These are phyloP conservation scores for Thelonectria olida DNA, from an alignment of 2,329 filamentous ascomycete species.

Conservation along the genomic window DNA sequence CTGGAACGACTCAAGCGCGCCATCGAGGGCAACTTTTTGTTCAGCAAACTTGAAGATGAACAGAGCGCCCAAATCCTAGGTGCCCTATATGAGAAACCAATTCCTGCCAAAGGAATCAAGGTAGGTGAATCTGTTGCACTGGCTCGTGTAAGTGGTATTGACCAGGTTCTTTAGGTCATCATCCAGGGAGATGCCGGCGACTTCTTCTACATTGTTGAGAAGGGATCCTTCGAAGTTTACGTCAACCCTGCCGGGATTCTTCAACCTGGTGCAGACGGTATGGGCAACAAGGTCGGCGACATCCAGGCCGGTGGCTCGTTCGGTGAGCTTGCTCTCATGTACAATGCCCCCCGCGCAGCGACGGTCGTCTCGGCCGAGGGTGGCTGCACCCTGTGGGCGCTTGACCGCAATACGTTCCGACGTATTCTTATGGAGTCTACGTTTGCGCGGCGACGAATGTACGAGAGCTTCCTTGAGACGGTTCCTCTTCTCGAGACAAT, in stretches of 20 bases:
- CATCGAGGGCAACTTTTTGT: slow-evolving; percentile 91
- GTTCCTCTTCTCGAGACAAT: slow-evolving; percentile 85
- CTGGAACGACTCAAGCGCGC: slow-evolving; percentile 79
- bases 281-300: slow-evolving; percentile 82
- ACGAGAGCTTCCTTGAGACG: slow-evolving; percentile 95
- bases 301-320: slow-evolving; percentile 93
- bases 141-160: slow-evolving; percentile 24
- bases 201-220: slow-evolving; percentile 97
- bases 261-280: slow-evolving; percentile 81
- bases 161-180: slow-evolving; percentile 74
- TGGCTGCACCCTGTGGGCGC: slow-evolving; percentile 86
- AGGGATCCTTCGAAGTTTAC: slow-evolving; percentile 88
- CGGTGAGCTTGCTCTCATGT: slow-evolving; percentile 97
- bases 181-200: slow-evolving; percentile 95
- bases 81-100: slow-evolving; percentile 92
- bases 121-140: slow-evolving; percentile 47
- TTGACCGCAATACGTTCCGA: slow-evolving; percentile 96
- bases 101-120: slow-evolving; percentile 87
- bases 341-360: slow-evolving; percentile 94
- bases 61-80: slow-evolving; percentile 88
- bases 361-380: slow-evolving; percentile 87
- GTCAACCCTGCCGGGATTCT: slow-evolving; percentile 82
- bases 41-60: slow-evolving; percentile 93
- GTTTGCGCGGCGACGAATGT: slow-evolving; percentile 94
- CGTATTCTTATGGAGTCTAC: slow-evolving; percentile 98